Base-by-base conservation (phyloP, 495 filamentous ascomycete species). In the Aspergillus ellipticus region DNA sequence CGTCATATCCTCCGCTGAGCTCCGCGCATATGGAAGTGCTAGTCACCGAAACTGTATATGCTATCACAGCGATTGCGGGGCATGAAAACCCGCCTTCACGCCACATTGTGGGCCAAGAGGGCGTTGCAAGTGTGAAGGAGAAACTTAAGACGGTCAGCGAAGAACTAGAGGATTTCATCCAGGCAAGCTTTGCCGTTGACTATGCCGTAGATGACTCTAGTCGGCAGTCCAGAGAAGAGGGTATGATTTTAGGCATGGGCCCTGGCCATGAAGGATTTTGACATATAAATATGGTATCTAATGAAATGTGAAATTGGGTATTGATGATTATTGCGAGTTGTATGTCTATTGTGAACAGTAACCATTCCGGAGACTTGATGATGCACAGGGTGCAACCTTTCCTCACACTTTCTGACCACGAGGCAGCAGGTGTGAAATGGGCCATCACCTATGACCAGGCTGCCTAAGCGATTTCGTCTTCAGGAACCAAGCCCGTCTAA, bases 71-170 rank as follows among this genome's bases (percentile, higher is more conserved):
- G 1, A 96, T 97, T 58, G 92, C 89, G 0, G 94, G 92, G 0
- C 91, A 96, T 70, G 93, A 96, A 68, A 96, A 97, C 72, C 94
- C 94, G 6, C 94, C 94, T 0, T 91, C 92, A 3, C 77, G 94
- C 28, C 92, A 97, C 66, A 96, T 97, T 57, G 91, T 97, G 0
- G 93, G 94, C 2, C 87, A 89, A 62, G 94, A 97, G 67, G 92
- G 90, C 9, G 87, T 92, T 29, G 82, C 86, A 5, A 87, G 85
- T 26, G 92, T 98, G 17, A 96, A 95, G 61, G 94, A 97, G 76
- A 97, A 96, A 73, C 73, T 98, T 51, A 96, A 95, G 78, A 97
- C 91, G 19, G 88, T 96, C 2, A 95, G 90, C 51, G 92, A 97
- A 66, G 94, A 97, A 72, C 64, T 97, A 37, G 94, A 97, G 68